These are phyloP conservation scores for Daldinia sp. DNA, from an alignment of 2,329 filamentous ascomycete genomes.

Conservation along the genomic window DNA sequence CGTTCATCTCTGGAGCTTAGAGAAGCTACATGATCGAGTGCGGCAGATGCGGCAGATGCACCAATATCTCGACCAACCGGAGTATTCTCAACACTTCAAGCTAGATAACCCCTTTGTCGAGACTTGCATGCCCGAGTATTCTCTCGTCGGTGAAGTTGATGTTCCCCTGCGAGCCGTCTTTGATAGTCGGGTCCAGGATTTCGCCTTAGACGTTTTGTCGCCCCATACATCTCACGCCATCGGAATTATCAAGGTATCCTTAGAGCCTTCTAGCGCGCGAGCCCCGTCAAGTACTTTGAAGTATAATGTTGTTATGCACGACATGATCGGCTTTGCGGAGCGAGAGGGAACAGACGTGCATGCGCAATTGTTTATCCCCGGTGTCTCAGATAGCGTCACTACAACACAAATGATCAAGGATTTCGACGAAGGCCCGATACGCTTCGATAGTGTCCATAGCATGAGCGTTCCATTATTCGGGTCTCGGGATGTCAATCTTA, in stretches of 20 bases:
- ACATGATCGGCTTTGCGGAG: constrained; percentile 93
- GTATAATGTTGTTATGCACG: constrained; percentile 98
- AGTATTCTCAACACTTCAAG: constrained; percentile 92
- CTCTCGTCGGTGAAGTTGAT: constrained; percentile 89
- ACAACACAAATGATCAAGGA: constrained; percentile 94
- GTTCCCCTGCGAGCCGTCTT: constrained; percentile 94
- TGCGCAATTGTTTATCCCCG: constrained; percentile 94
- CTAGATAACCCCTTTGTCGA: constrained; percentile 94
- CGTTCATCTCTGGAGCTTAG: constrained; percentile 91
- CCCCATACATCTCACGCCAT: constrained; percentile 91
- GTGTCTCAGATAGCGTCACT: constrained; percentile 88
- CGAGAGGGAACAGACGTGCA: constrained; percentile 95
- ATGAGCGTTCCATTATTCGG: constrained; percentile 91
- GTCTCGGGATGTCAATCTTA: constrained; percentile 75
- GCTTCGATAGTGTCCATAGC: constrained; percentile 97
- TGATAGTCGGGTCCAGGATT: constrained; percentile 93
- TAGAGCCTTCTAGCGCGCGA: constrained; percentile 92
- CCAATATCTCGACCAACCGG: constrained; percentile 93
- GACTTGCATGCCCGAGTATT: constrained; percentile 89
- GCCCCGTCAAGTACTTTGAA: constrained; percentile 92
- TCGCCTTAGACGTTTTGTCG: constrained; percentile 87
- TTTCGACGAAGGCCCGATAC: constrained; percentile 91
- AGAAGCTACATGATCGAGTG: constrained; percentile 88
- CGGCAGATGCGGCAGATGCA: constrained; percentile 96
- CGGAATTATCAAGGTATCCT: constrained; percentile 86